Base-by-base conservation (phyloP, 331 rosid genomes). In the Saraca asoca region DNA sequence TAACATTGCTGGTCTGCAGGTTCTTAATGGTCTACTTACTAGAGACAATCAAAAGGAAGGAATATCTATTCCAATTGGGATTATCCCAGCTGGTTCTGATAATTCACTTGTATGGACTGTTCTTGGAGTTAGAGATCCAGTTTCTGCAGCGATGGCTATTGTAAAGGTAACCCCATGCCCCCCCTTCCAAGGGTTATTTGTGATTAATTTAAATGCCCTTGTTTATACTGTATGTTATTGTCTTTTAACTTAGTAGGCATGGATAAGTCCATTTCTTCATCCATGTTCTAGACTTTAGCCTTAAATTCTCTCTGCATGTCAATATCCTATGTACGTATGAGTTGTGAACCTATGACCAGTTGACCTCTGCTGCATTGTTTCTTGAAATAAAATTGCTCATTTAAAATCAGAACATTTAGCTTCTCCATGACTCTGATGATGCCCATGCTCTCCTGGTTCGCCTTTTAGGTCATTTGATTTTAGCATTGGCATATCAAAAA, bases 1-100 rank as follows among this genome's bases (percentile, higher is more conserved):
- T 66, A 69, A 49, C n/a, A 55, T 76, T 50, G 60, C 55, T 66
- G 54, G 50, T 58, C 49, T 84, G 81, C 88, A 94, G 99, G 99
- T 94, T 83, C 85, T 94, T 66, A 90, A 94, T 56, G 99, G 99
- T 81, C 88, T 94, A 68, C 94, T 94, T 42, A 86, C 74, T 67
- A 88, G 99, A 85, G 96, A 86, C 76, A 94, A 94, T 84, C 97
- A 90, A 72, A 88, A 88, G 80, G 99, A 94, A 82, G 99, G 97
- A 73, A 94, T 94, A 83, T 94, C 96, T 48, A 88, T 94, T 69
- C 97, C 99, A 35, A 94, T 94, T 81, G 99, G 99, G 75, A 94
- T 94, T 78, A 85, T 94, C 37, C 99, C 99, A 3, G 99, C 99
- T 68, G 99, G 99, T 66, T 94, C 99, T 58, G 99, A 94, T 80